These are phyloP conservation scores for Lichina pygmaea DNA, from an alignment of 495 filamentous ascomycete genomes.

Conservation along the genomic window DNA sequence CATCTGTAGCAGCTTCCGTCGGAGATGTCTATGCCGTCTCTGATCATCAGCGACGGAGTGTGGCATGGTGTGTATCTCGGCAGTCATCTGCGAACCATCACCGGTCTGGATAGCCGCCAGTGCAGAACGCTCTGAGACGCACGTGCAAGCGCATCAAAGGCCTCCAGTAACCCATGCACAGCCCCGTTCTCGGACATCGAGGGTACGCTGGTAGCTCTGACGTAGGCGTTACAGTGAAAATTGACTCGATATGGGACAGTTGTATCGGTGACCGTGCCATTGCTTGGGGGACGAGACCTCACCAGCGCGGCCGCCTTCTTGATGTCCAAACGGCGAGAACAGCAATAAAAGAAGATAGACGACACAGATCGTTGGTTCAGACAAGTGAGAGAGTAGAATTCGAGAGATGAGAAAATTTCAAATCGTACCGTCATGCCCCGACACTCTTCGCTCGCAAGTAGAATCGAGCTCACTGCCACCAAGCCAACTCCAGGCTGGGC, in stretches of 20 bases:
- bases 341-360: background rate
- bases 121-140: background rate
- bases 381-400: conserved; percentile 3
- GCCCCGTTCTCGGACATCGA: background rate
- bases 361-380: background rate
- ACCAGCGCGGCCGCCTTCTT: conserved; percentile 59
- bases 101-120: background rate
- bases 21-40: too few species aligned
- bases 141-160: background rate
- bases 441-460: conserved; percentile 40
- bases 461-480: conserved; percentile 52
- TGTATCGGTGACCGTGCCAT: conserved; percentile 5
- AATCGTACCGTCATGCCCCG: conserved; percentile 30
- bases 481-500: conserved; percentile 40
- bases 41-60: too few species aligned
- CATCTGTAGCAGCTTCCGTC: too few species aligned
- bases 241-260: conserved; percentile 4
- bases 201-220: background rate
- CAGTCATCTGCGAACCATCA: background rate
- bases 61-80: conserved; percentile 20
- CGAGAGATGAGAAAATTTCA: conserved; percentile 5
- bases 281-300: background rate
- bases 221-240: background rate
- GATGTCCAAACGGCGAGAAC: conserved; percentile 24
- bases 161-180: background rate